Conservation (phyloP, 1,284 basidiomycete species). For the Porogramme epimiltina region DNA sequence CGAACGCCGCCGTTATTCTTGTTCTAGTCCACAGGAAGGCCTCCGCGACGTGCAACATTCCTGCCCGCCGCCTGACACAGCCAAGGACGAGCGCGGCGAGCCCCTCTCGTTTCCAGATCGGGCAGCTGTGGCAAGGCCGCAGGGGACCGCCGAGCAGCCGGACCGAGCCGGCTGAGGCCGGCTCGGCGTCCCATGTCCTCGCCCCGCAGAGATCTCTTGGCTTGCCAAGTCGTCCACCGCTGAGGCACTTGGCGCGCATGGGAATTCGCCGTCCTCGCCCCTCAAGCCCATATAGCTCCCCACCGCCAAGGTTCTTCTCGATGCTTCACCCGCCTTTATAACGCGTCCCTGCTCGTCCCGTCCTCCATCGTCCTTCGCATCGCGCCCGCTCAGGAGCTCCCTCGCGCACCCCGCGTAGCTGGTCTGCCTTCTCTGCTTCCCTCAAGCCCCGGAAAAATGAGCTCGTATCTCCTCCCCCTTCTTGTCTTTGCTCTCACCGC, state of each 20-base stretch:
- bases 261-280: conserved; percentile 11
- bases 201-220: conserved; percentile 18
- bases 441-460: neutral
- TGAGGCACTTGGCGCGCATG: conserved; percentile 22
- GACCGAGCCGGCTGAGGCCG: neutral
- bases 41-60: neutral
- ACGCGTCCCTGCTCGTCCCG: conserved; percentile 3
- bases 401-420: neutral
- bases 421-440: neutral
- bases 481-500: neutral
- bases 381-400: neutral
- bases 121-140: neutral
- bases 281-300: conserved; percentile 14
- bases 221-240: conserved; percentile 20
- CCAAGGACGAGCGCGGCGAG: too few species aligned
- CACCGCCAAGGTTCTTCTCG: conserved; percentile 20
- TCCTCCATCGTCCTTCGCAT: neutral
- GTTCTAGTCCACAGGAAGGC: too few species aligned
- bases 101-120: neutral
- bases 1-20: too few species aligned
- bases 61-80: too few species aligned
- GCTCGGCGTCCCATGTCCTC: neutral
- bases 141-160: conserved; percentile 3
- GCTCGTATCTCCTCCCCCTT: neutral
- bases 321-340: conserved; percentile 18